Conservation (phyloP, 805 yeast species). For the Tetrapisispora fleetii region DNA sequence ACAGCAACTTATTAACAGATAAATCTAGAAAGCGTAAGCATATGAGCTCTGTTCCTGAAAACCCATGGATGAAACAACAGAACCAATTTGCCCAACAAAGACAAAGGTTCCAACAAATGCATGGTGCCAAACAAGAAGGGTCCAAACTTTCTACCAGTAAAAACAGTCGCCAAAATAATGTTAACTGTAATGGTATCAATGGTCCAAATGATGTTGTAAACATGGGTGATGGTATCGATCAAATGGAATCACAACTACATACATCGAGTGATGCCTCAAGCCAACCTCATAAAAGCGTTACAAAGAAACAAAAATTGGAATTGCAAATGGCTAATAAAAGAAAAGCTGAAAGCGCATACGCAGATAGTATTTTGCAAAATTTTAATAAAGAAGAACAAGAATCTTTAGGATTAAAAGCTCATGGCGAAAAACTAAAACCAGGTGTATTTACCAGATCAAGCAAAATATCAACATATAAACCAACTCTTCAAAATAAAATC, state of each 20-base stretch:
- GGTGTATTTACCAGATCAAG: conserved; percentile 80
- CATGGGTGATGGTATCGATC: neutral
- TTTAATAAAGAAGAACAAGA: conserved; percentile 72
- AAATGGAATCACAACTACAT: neutral
- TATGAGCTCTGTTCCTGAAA: conserved; percentile 33
- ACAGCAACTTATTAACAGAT: conserved; percentile 65
- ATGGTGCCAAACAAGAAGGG: conserved; percentile 8
- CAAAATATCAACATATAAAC: conserved; percentile 68
- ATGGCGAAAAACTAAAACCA: conserved; percentile 57
- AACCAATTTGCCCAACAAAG: conserved; percentile 33
- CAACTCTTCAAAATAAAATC: conserved; percentile 58
- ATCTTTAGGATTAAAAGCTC: conserved; percentile 73
- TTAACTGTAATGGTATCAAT: neutral
- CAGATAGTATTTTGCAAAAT: conserved; percentile 27
- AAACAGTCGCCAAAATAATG: neutral
- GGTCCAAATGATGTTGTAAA: neutral
- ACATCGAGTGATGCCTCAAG: conserved; percentile 7
- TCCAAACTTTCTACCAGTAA: neutral
- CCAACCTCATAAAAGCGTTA: conserved; percentile 13
- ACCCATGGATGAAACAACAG: conserved; percentile 36
- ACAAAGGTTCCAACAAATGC: conserved; percentile 26
- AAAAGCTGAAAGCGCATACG: conserved; percentile 27
- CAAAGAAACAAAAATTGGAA: conserved; percentile 27
- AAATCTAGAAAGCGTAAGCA: conserved; percentile 46
- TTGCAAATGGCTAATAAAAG: conserved; percentile 23